Percentiles rank a stretch among this genome's conserved stretches.
Conservation (phyloP, 345 rosid species). For the Gossypium arboreum region DNA sequence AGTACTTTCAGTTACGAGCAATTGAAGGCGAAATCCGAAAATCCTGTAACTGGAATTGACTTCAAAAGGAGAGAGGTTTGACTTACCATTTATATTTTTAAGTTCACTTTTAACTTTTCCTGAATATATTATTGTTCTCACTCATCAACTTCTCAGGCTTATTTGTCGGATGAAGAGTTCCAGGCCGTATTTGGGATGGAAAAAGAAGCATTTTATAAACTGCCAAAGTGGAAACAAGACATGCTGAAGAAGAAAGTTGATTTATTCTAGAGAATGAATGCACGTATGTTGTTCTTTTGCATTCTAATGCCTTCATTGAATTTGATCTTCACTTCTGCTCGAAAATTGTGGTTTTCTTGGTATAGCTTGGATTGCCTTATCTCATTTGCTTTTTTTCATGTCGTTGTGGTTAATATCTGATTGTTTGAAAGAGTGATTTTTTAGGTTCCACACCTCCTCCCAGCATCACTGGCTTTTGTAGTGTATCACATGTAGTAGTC, state of each 20-base stretch:
- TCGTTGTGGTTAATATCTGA: conserved; percentile 22
- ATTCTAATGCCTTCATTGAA: conserved; percentile 10
- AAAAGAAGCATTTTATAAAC: conserved; percentile 72
- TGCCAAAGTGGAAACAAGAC: conserved; percentile 99
- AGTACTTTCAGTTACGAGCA: conserved; percentile 75
- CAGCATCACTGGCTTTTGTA: conserved; percentile 29
- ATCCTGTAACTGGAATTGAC: conserved; percentile 90
- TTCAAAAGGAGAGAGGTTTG: conserved; percentile 93
- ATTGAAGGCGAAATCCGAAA: conserved; percentile 81
- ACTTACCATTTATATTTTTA: conserved; percentile 1
- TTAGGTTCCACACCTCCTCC: conserved; percentile 1
- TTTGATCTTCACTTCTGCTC: conserved; percentile 13
- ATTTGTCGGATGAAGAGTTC: conserved; percentile 83
- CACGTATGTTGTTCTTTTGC: conserved; percentile 18
- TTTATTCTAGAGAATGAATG: conserved; percentile 46
- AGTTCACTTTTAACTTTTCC: neutral
- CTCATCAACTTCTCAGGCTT: conserved; percentile 39
- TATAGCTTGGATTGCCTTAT: conserved; percentile 23
- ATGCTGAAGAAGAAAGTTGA: conserved; percentile 79
- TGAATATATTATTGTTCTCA: neutral
- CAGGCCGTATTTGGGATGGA: conserved; percentile 57
- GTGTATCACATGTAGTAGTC: conserved; percentile 32
- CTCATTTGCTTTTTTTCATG: conserved; percentile 4
- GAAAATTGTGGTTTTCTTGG: conserved; percentile 19
- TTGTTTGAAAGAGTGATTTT: conserved; percentile 30